Conservation (phyloP, 108 stramenopile species). For the Chaetoceros tenuissimus region DNA sequence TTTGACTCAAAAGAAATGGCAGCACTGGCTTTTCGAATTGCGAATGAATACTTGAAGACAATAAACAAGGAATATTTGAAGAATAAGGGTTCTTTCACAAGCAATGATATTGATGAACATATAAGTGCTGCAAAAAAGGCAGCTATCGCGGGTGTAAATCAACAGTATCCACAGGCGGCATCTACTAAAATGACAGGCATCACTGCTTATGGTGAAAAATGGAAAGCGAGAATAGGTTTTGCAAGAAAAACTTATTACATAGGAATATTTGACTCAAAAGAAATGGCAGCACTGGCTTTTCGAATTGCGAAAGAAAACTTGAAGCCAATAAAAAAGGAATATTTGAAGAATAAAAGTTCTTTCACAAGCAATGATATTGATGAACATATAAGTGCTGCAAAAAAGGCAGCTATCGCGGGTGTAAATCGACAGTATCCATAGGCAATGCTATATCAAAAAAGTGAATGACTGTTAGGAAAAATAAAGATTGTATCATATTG, state of each 20-base stretch:
- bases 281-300: constrained; percentile 50
- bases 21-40: constrained; percentile 48
- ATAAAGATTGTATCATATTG: too few species aligned
- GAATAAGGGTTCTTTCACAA: constrained; percentile 23
- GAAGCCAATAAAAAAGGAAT: too few species aligned
- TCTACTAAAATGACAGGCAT: too few species aligned
- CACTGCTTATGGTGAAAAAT: too few species aligned
- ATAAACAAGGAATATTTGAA: too few species aligned
- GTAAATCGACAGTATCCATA: constrained; percentile 43
- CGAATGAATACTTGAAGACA: constrained; percentile 54
- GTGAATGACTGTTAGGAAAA: too few species aligned
- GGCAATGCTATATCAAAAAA: too few species aligned
- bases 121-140: constrained; percentile 71
- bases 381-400: constrained; percentile 54
- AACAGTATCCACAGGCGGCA: constrained; percentile 15
- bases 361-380: constrained; percentile 51
- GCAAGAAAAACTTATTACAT: constrained; percentile 59
- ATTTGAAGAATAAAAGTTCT: constrained; percentile 36
- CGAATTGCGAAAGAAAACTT: constrained; percentile 52
- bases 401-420: constrained; percentile 80
- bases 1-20: constrained; percentile 54
- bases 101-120: constrained; percentile 55
- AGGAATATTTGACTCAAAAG: constrained; percentile 52
- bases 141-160: constrained; percentile 79
- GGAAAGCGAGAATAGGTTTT: constrained; percentile 61